These are phyloP conservation scores for Rhodosporidiobolus odoratus DNA, from an alignment of 768 basidiomycete genomes.

Conservation along the genomic window DNA sequence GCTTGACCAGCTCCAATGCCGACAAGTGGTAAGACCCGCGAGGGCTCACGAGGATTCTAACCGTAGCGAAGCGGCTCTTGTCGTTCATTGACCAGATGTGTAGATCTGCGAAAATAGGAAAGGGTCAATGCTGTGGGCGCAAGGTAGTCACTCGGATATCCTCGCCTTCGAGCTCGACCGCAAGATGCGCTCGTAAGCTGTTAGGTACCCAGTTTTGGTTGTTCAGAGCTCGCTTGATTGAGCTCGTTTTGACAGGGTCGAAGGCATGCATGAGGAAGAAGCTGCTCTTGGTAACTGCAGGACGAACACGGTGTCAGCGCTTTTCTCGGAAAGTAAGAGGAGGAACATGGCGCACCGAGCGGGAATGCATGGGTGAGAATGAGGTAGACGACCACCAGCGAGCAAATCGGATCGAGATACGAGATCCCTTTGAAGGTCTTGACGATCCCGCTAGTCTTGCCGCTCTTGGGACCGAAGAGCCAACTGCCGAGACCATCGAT, in stretches of 20 bases:
- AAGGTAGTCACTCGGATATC: not conserved
- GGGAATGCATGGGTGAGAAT: slow-evolving; percentile 20
- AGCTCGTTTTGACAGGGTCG: slow-evolving; percentile 2
- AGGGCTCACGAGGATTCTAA: not conserved
- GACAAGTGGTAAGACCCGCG: accelerated
- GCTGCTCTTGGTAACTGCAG: slow-evolving; percentile 1
- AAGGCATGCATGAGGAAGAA: slow-evolving; percentile 29
- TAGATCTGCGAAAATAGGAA: slow-evolving; percentile 1
- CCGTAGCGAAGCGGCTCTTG: slow-evolving; percentile 11
- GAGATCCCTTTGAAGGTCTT: slow-evolving; percentile 3
- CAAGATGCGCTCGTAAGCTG: not conserved
- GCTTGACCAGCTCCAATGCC: not conserved
- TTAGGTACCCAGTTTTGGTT: not conserved
- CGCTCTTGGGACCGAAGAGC: slow-evolving; percentile 7
- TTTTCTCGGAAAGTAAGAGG: not conserved
- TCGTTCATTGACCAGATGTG: slow-evolving; percentile 17
- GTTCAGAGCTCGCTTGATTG: not conserved
- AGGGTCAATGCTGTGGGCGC: not conserved
- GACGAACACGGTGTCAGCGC: not conserved
- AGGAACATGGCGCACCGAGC: not conserved
- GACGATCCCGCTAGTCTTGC: not conserved
- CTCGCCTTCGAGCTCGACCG: not conserved
- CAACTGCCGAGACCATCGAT: slow-evolving; percentile 2
- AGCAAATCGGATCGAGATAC: slow-evolving; percentile 21
- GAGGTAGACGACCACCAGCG: slow-evolving; percentile 15